phyloP scores from a whole-genome alignment of 2,329 filamentous ascomycete species.

The Capronia coronata region DNA sequence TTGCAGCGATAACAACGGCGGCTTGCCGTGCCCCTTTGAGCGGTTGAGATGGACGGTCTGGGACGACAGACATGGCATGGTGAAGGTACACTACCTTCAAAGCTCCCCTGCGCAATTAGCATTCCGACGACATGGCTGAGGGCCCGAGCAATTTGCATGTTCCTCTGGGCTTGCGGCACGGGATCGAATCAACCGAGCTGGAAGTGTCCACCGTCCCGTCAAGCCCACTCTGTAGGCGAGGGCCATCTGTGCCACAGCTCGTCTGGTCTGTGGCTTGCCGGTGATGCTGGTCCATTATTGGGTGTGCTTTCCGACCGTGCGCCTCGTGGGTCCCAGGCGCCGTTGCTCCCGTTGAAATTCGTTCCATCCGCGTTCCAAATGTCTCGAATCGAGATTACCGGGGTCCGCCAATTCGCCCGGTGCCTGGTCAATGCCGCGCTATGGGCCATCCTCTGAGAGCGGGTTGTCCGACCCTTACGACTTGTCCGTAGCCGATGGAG shows the following conservation, averaged over 20 bases:
- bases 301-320: background rate
- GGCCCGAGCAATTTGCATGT: background rate
- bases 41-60: background rate
- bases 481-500: no score
- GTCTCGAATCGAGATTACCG: conserved; percentile 24
- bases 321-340: conserved; percentile 10
- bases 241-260: background rate
- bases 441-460: background rate
- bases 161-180: background rate
- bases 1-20: background rate
- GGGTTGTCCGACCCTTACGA: background rate
- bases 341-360: conserved; percentile 10
- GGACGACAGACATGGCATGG: background rate
- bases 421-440: background rate
- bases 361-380: conserved; percentile 23
- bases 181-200: background rate
- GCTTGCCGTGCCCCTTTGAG: background rate
- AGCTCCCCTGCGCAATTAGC: no score
- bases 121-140: background rate
- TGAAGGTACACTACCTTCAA: background rate
- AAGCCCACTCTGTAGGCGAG: no score
- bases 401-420: conserved; percentile 3
- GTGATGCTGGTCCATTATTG: conserved; percentile 2
- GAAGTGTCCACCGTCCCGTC: no score
- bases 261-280: background rate